Evolutionary conservation across 73 alveolate genomes (phyloP), one percentile per base, ranked within the genome.

Genomic region (Symbiodinium pilosum): DNA sequence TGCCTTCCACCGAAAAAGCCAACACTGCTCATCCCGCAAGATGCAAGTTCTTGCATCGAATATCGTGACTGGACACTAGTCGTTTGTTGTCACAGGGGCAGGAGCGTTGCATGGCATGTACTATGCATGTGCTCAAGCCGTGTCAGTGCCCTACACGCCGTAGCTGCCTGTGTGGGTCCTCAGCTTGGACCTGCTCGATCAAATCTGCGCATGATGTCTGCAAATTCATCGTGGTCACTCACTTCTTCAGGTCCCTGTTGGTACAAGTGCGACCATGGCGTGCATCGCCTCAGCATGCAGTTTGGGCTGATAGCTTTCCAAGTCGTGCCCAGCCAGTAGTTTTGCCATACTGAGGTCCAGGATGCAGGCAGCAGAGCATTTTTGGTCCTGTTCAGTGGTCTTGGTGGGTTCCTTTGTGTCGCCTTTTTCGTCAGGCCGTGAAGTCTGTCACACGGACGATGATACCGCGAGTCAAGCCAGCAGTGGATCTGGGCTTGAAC

Each of bases 381-480:
- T 30, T 18, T 30, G 34, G 56, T 52, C 34, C 38, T 21, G 40
- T 21, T 69, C 32, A 43, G 47, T 34, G 36, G 21, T 40, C 92
- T 12, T 39, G 21, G 26, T 28, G 47, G 7, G 73, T 21, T 30
- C 42, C 28, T 30, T n/a, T n/a, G n/a, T n/a, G n/a, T n/a, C n/a
- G n/a, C n/a, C n/a, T n/a, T n/a, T n/a, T n/a, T 2, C 30, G 42
- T 16, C 56, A 88, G 95, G 95, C 95, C 95, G 38, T 88, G 36
- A 88, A 88, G 95, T 88, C 95, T 28, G 95, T 88, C 44, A 88
- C 95, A 14, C 69, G 95, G 86, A 88, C 95, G 41, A 88, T 88
- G 95, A 64, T 52, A 9, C 95, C 95, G 86, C 69, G 73, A 54
- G 68, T 88, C 86, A 88, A 88, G 71, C 95, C 95, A 4, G 69